Evolutionary conservation across 371 early-diverging fungal genomes (phyloP), one percentile per base, ranked within the genome.

Genomic region (Ordospora colligata): DNA sequence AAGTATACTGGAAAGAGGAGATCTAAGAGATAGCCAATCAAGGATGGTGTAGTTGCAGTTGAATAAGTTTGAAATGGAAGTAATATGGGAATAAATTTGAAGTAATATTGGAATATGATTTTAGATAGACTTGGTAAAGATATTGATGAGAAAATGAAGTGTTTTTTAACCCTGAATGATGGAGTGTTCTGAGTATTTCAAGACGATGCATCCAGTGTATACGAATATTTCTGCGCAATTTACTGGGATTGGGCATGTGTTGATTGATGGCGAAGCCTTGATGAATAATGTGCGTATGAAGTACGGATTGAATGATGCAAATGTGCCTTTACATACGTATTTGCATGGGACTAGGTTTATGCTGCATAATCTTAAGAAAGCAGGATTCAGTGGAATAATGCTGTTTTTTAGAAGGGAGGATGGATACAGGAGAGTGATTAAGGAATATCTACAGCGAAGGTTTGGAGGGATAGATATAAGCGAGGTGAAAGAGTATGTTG

Each of bases 201-300:
- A 53, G 53, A 42, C 69, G 51, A 53, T 27, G 45, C 47, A 43
- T 8, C 58, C 68, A 19, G 42, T 43, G 9, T 74, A 66, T 63
- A 54, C 68, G n/a, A 76, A 80, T 42, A 73, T 80, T 10, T 58
- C 62, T 27, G 25, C 64, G 22, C 64, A 81, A 46, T 80, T 80
- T 65, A 67, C 80, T 22, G 80, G 80, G 5, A 80, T 80, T 19
- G 80, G 80, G 10, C 65, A 75, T 63, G 22, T 76, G n/a, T 4
- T 76, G 21, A 44, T 80, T 12, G 74, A 80, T 67, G 51, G 75
- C 0, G 69, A 73, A 40, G 64, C 58, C 8, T 23, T 80, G 14
- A 62, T 80, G n/a, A 19, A 7, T 3, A 27, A 65, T 45, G 42
- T 66, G 14, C n/a, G 47, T 14, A 67, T 47, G 9, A 63, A 40